phyloP scores from a whole-genome alignment of 495 filamentous ascomycete species.

The Geoglossum glabrum region DNA sequence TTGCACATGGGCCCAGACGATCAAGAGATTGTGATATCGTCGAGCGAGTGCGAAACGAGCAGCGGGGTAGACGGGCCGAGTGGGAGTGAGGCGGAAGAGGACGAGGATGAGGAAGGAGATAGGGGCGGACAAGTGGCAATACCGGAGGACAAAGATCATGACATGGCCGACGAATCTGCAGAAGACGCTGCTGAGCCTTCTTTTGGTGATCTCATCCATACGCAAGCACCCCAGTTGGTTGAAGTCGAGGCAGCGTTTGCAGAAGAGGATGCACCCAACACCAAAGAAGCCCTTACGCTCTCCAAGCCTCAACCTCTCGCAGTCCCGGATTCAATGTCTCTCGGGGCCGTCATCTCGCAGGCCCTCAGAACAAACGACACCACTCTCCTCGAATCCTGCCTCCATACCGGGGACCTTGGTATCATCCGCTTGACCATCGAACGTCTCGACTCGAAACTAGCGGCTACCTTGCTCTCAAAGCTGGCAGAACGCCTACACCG shows the following conservation, averaged over 20 bases:
- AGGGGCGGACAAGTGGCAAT: constrained; percentile 23
- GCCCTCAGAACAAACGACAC: constrained; percentile 80
- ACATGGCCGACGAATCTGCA: constrained; percentile 17
- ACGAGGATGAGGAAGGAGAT: constrained; percentile 27
- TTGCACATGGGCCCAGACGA: constrained; percentile 10
- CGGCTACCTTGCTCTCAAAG: constrained; percentile 53
- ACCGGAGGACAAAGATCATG: constrained; percentile 14
- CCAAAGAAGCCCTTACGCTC: constrained; percentile 12
- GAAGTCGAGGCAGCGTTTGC: constrained; percentile 49
- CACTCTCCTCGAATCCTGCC: constrained; percentile 74
- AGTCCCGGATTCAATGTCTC: constrained; percentile 32
- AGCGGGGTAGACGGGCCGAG: constrained; percentile 22
- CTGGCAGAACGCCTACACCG: constrained; percentile 75
- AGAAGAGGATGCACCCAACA: constrained; percentile 6
- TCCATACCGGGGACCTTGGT: constrained; percentile 50
- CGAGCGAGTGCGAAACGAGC: constrained; percentile 29
- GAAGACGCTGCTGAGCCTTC: constrained; percentile 44
- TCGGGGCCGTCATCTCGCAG: constrained; percentile 78
- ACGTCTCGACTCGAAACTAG: constrained; percentile 66
- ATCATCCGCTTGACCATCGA: constrained; percentile 77
- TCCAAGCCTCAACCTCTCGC: constrained; percentile 12
- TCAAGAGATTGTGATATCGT: constrained; percentile 30
- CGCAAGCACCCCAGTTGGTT: constrained; percentile 44
- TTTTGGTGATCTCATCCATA: constrained; percentile 71
- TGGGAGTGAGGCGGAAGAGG: constrained; percentile 25